These are phyloP conservation scores for Quercus agrifolia DNA, from an alignment of 306 rosid genomes.

Conservation along the genomic window DNA sequence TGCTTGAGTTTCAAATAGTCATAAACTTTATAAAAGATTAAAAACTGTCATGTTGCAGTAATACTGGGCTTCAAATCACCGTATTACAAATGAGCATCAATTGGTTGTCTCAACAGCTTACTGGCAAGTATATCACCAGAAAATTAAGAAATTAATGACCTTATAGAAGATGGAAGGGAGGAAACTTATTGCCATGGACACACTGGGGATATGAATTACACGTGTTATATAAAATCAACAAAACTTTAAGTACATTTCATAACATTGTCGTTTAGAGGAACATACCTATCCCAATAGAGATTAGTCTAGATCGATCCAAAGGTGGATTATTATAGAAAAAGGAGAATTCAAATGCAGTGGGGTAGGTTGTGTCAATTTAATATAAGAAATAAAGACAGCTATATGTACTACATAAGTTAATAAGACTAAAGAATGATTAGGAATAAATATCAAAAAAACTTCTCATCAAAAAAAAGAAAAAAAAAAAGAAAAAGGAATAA, in stretches of 20 bases:
- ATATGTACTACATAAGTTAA: too few species aligned
- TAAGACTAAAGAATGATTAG: not conserved
- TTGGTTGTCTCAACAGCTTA: conserved; percentile 1
- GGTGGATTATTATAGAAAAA: too few species aligned
- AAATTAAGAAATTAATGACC: not conserved
- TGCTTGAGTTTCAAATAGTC: too few species aligned
- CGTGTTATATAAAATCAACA: not conserved
- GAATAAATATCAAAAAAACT: not conserved
- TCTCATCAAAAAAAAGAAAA: too few species aligned
- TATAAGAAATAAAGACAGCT: not conserved
- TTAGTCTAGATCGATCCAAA: too few species aligned
- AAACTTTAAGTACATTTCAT: too few species aligned
- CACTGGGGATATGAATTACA: not conserved
- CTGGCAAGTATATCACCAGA: not conserved
- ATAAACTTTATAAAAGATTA: too few species aligned
- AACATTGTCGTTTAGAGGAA: too few species aligned
- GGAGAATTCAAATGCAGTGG: not conserved
- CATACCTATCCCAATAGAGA: too few species aligned
- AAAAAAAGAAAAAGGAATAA: not conserved
- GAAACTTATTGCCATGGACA: not conserved
- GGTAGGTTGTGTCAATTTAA: not conserved
- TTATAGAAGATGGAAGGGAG: not conserved
- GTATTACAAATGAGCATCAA: not conserved
- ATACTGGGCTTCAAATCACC: not conserved
- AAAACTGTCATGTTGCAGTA: too few species aligned